Base-by-base conservation (phyloP, 768 basidiomycete species). In the Collybia nuda region DNA sequence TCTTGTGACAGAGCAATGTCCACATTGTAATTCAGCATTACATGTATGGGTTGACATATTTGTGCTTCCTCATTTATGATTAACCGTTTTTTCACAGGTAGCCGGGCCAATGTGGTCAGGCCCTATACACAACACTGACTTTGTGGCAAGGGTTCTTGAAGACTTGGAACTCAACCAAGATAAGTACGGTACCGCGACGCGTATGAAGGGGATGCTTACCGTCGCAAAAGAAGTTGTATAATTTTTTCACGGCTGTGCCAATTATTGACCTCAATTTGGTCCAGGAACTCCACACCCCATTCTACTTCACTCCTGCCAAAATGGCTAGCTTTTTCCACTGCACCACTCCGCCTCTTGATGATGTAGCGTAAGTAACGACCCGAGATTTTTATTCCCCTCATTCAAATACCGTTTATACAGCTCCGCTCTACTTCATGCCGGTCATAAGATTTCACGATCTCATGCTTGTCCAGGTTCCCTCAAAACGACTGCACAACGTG, bases 71-170 rank as follows among this genome's bases (percentile, higher is more conserved):
- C 18, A 23, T 18, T 21, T 12, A 23, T 12, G 36, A 37, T 40
- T 47, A 44, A 49, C 15, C 38, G 12, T 21, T n/a, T 18, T 41
- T 37, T 43, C 37, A 39, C 54, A 96, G 93, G 63, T 94, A 29
- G 92, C 89, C 17, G 97, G 97, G 1, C 97, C 97, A 0, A 95
- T 99, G 90, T 98, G 97, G 97, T 85, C 88, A 5, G 94, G 88
- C 1, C 82, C 87, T 1, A 68, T 99, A 19, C 97, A 99, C 61
- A 80, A 93, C 62, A 57, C 71, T 1, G 74, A 72, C 5, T 99
- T 98, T 59, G 77, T 93, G 5, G 64, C 70, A n/a, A 81, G 81
- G 55, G 85, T 96, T 12, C 71, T 97, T 24, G 73, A 79, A 18
- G 89, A 94, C 59, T 72, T 95, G 11, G 82, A 86, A 50, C 67